These are phyloP conservation scores for Halophytophthora batemanensis DNA, from an alignment of 352 stramenopile species.

Conservation along the genomic window DNA sequence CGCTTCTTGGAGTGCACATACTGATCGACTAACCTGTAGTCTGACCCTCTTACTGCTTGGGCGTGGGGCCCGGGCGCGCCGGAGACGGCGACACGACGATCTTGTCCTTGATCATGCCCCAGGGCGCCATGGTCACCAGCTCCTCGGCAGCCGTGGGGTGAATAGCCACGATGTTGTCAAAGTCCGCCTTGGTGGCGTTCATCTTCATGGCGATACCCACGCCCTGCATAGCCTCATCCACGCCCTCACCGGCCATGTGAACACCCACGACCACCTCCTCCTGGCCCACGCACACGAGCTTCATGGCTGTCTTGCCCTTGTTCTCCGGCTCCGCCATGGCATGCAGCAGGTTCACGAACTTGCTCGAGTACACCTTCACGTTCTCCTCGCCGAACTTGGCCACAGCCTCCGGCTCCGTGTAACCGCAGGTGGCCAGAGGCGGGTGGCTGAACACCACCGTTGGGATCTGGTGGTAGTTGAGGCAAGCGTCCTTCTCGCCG, in stretches of 20 bases:
- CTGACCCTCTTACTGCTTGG: constrained; percentile 24
- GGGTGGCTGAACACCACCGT: constrained; percentile 97
- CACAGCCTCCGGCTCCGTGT: constrained; percentile 91
- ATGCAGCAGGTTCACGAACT: constrained; percentile 96
- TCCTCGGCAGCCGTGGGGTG: constrained; percentile 97
- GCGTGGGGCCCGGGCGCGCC: constrained; percentile 25
- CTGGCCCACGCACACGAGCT: constrained; percentile 86
- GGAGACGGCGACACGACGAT: constrained; percentile 49
- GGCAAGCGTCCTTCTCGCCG: constrained; percentile 61
- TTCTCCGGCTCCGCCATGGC: constrained; percentile 87
- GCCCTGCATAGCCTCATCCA: constrained; percentile 98
- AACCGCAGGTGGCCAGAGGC: constrained; percentile 93
- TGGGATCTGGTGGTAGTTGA: constrained; percentile 93
- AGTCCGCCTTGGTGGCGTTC: constrained; percentile 96
- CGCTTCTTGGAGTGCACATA: not conserved
- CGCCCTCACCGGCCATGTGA: constrained; percentile 92
- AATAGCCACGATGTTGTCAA: constrained; percentile 94
- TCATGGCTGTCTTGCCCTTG: constrained; percentile 94
- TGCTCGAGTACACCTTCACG: constrained; percentile 94
- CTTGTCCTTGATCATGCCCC: constrained; percentile 83
- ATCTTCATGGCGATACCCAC: constrained; percentile 98
- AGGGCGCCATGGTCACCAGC: constrained; percentile 92
- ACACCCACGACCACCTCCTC: constrained; percentile 94
- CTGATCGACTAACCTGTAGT: not conserved
- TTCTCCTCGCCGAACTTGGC: constrained; percentile 92